Percentiles rank a stretch among this genome's conserved stretches.
Evolutionary conservation across 2,329 filamentous ascomycete genomes (phyloP).

Genomic region (Verticillium klebahnii): DNA sequence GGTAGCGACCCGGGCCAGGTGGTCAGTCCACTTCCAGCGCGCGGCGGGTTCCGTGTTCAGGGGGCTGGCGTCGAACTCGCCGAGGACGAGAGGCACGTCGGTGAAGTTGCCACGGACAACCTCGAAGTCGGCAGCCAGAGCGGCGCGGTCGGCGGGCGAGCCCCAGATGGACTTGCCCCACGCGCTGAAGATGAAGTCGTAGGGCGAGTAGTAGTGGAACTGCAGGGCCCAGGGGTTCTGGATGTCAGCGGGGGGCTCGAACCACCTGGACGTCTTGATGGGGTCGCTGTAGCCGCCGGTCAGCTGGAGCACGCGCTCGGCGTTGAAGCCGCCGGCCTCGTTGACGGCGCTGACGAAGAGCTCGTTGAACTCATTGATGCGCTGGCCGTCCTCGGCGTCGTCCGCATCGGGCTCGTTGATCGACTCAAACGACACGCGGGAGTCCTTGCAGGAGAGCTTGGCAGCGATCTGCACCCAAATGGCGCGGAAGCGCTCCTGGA

Average conservation of each 20-base stretch:
- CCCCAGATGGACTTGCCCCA: slow-evolving; percentile 61
- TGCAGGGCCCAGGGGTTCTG: slow-evolving; percentile 56
- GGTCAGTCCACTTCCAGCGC: slow-evolving; percentile 54
- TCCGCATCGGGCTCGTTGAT: slow-evolving; percentile 55
- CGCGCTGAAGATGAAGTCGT: slow-evolving; percentile 40
- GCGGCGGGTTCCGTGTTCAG: slow-evolving; percentile 48
- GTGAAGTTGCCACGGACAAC: slow-evolving; percentile 50
- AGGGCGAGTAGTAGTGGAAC: slow-evolving; percentile 58
- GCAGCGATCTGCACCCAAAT: slow-evolving; percentile 55
- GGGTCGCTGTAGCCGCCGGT: slow-evolving; percentile 44
- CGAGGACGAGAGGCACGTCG: slow-evolving; percentile 49
- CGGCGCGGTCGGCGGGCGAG: slow-evolving; percentile 45
- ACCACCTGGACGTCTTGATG: slow-evolving; percentile 49
- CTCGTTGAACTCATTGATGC: slow-evolving; percentile 51
- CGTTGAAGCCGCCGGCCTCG: slow-evolving; percentile 50
- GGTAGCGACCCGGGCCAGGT: slow-evolving; percentile 41
- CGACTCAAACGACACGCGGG: slow-evolving; percentile 50
- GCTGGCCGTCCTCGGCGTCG: slow-evolving; percentile 42
- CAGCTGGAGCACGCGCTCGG: slow-evolving; percentile 48
- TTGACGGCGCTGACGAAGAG: slow-evolving; percentile 50
- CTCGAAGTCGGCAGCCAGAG: slow-evolving; percentile 43
- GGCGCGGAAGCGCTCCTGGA: slow-evolving; percentile 51
- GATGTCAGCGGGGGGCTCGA: slow-evolving; percentile 41
- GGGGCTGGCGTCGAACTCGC: slow-evolving; percentile 48
- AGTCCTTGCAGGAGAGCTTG: slow-evolving; percentile 49